Evolutionary conservation across 2,329 filamentous ascomycete genomes (phyloP).

Genomic region (Seiridium cupressi): DNA sequence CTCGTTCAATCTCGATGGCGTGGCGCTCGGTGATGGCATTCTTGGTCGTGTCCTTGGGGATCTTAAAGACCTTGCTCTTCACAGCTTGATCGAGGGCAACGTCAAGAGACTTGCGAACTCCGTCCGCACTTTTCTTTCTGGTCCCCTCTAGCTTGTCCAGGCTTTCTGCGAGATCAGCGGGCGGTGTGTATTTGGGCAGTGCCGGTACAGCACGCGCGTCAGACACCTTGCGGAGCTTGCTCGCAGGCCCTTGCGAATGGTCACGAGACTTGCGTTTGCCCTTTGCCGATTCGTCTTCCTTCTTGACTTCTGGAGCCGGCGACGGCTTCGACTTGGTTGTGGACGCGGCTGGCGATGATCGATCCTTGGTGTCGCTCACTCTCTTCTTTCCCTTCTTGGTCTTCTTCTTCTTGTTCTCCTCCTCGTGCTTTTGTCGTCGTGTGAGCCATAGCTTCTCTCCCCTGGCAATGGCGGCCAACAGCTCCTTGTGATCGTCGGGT

Average conservation of each 20-base stretch:
- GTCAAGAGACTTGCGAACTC: constrained; percentile 67
- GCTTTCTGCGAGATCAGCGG: constrained; percentile 48
- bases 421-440: constrained; percentile 60
- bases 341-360: constrained; percentile 39
- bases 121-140: constrained; percentile 68
- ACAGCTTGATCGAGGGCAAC: constrained; percentile 65
- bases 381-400: constrained; percentile 53
- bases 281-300: constrained; percentile 41
- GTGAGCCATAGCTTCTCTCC: constrained; percentile 89
- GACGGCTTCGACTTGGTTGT: constrained; percentile 36
- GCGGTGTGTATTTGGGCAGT: constrained; percentile 43
- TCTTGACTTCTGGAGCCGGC: constrained; percentile 37
- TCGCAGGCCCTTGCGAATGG: constrained; percentile 48
- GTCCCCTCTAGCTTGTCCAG: constrained; percentile 57
- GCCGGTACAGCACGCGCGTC: constrained; percentile 41
- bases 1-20: constrained; percentile 78
- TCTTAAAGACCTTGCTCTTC: constrained; percentile 61
- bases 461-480: constrained; percentile 72
- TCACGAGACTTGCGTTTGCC: constrained; percentile 59
- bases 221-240: constrained; percentile 55
- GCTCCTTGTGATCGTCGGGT: constrained; percentile 77
- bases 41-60: constrained; percentile 62
- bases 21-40: constrained; percentile 67
- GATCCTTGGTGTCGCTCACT: constrained; percentile 66
- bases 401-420: constrained; percentile 60